Conservation (phyloP, 306 rosid species). For the Prunus davidiana region DNA sequence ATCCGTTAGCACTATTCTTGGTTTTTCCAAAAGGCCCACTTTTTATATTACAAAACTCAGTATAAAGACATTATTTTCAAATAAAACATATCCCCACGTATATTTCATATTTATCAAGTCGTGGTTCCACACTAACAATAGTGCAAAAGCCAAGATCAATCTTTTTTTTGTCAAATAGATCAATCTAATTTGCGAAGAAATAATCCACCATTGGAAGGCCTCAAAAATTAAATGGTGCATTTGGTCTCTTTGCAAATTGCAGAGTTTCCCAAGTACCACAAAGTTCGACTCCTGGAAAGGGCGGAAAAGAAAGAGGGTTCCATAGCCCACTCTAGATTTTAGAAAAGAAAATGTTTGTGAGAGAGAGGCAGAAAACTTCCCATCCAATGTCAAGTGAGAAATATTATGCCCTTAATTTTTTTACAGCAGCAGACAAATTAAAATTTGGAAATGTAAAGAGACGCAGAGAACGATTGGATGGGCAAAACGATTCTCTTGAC, state of each 20-base stretch:
- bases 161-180: background rate
- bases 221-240: background rate
- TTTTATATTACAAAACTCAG: too few species aligned
- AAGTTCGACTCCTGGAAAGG: too few species aligned
- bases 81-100: too few species aligned
- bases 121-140: background rate
- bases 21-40: too few species aligned
- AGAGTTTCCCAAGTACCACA: background rate
- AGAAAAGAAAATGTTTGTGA: too few species aligned
- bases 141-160: background rate
- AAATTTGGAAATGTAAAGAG: background rate
- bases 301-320: too few species aligned
- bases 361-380: too few species aligned
- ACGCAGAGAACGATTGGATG: background rate
- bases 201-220: background rate
- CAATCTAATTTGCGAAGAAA: background rate
- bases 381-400: background rate
- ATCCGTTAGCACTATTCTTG: too few species aligned
- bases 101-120: too few species aligned
- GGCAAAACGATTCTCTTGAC: background rate
- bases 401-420: background rate
- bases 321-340: too few species aligned
- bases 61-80: too few species aligned
- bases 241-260: background rate
- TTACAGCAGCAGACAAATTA: background rate